These are phyloP conservation scores for Paraphaeosphaeria sporulosa DNA, from an alignment of 2,329 filamentous ascomycete genomes.

Conservation along the genomic window DNA sequence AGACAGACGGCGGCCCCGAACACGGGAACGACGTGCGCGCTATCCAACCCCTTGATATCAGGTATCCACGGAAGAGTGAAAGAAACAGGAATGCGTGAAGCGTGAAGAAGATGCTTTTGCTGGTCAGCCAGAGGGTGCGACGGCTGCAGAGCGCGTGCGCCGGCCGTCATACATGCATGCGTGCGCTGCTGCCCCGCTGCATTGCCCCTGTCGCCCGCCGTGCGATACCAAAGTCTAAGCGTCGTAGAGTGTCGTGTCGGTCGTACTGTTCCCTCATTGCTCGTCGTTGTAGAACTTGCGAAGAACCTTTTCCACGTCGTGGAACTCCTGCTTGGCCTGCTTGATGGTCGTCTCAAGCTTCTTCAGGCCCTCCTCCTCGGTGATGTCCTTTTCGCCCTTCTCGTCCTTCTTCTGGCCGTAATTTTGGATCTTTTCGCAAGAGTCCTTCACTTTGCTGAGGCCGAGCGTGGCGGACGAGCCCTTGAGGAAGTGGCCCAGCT, in stretches of 20 bases:
- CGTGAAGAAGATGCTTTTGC: slow-evolving; percentile 9
- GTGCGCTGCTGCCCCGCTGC: not conserved
- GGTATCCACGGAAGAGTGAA: slow-evolving; percentile 11
- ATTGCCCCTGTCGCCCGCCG: not conserved
- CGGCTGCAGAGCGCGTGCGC: slow-evolving; percentile 6
- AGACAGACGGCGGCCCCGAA: slow-evolving; percentile 7
- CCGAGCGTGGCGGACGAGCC: slow-evolving; percentile 95
- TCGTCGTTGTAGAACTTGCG: slow-evolving; percentile 72
- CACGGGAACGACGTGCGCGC: slow-evolving; percentile 2
- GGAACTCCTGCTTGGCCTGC: slow-evolving; percentile 78
- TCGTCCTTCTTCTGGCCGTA: slow-evolving; percentile 84
- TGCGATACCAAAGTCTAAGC: not conserved
- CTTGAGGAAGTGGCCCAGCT: slow-evolving; percentile 94
- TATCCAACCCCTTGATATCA: slow-evolving; percentile 9
- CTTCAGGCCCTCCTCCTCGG: slow-evolving; percentile 70
- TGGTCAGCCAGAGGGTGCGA: not conserved
- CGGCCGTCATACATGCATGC: not conserved
- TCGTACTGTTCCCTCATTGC: slow-evolving; percentile 15
- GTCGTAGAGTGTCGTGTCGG: slow-evolving; percentile 5
- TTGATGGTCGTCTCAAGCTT: slow-evolving; percentile 74
- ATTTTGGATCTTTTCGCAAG: slow-evolving; percentile 96
- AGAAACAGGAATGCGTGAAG: slow-evolving; percentile 4
- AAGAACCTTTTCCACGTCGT: slow-evolving; percentile 74
- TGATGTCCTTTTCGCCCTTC: slow-evolving; percentile 71
- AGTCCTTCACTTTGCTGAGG: slow-evolving; percentile 87